phyloP scores from a whole-genome alignment of 2,329 filamentous ascomycete genomes.

The Botrytis porri region DNA sequence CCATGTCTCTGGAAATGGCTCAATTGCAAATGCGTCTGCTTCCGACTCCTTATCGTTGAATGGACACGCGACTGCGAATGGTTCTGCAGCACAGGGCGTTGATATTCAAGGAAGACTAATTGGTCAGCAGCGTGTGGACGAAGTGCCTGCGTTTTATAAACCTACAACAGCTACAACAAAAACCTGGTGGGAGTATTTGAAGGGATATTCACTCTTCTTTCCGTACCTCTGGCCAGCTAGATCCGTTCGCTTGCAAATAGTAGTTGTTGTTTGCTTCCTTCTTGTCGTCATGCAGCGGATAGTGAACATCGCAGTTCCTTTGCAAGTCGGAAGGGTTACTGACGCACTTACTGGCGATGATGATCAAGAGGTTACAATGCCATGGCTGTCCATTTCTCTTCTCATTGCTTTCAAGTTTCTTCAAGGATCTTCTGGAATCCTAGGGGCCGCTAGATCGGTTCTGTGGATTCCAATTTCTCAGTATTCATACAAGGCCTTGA shows the following conservation, averaged over 20 bases:
- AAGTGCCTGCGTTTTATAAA: conserved; percentile 80
- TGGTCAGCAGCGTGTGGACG: conserved; percentile 46
- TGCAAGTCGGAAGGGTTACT: conserved; percentile 78
- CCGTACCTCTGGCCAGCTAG: conserved; percentile 95
- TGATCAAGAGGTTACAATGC: conserved; percentile 48
- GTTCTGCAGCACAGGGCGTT: conserved; percentile 43
- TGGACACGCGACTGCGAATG: conserved; percentile 30
- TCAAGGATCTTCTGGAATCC: conserved; percentile 82
- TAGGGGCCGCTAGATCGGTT: conserved; percentile 77
- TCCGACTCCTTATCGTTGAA: conserved; percentile 28
- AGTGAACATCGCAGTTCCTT: conserved; percentile 83
- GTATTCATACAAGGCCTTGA: conserved; percentile 92
- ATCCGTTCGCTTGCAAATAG: conserved; percentile 67
- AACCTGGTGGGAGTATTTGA: conserved; percentile 94
- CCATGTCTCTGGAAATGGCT: conserved; percentile 40
- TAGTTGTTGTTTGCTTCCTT: conserved; percentile 78
- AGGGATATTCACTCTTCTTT: conserved; percentile 90
- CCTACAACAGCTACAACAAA: conserved; percentile 81
- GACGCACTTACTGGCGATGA: conserved; percentile 62
- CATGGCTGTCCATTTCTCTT: conserved; percentile 71
- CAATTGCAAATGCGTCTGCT: conserved; percentile 37
- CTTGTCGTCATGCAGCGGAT: conserved; percentile 77
- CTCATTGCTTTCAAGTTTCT: conserved; percentile 78
- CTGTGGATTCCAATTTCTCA: conserved; percentile 97
- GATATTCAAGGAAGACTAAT: conserved; percentile 45